Percentiles rank a stretch among this genome's conserved stretches.
Evolutionary conservation across 2,329 filamentous ascomycete genomes (phyloP).

Genomic region (Calonectria pauciramosa): DNA sequence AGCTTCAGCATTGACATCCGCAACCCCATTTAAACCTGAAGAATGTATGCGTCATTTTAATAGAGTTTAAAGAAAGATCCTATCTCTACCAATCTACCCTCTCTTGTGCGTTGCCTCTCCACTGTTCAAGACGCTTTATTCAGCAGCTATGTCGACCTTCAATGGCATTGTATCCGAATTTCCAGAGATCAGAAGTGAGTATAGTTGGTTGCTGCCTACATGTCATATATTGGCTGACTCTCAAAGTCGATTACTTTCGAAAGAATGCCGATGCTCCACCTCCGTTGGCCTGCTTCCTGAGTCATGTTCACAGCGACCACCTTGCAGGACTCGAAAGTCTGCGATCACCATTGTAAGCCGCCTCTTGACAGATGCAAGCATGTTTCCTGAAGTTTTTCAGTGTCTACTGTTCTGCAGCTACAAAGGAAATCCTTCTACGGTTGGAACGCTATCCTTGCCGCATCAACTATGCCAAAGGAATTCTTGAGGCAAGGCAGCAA

Average conservation of each 20-base stretch:
- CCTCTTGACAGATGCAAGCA: no score
- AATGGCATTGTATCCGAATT: slow-evolving; percentile 82
- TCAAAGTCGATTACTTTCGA: slow-evolving; percentile 85
- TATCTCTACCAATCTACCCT: not conserved
- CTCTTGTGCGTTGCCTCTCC: no score
- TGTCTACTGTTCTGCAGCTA: slow-evolving; percentile 91
- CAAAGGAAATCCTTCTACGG: slow-evolving; percentile 82
- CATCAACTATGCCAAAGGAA: slow-evolving; percentile 83
- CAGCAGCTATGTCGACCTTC: slow-evolving; percentile 79
- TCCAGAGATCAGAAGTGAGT: slow-evolving; percentile 77
- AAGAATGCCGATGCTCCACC: slow-evolving; percentile 64
- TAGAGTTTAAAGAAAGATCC: not conserved
- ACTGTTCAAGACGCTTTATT: no score
- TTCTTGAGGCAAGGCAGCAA: slow-evolving; percentile 80
- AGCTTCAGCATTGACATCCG: not conserved
- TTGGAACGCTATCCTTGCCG: slow-evolving; percentile 85
- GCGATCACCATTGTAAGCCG: slow-evolving; percentile 77
- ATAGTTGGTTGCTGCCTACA: not conserved
- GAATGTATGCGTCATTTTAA: not conserved
- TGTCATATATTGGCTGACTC: slow-evolving; percentile 7
- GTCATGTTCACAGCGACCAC: slow-evolving; percentile 94
- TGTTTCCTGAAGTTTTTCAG: no score
- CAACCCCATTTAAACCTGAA: not conserved
- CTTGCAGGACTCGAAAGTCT: slow-evolving; percentile 83
- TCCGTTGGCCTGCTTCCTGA: slow-evolving; percentile 88